Evolutionary conservation across 371 early-diverging fungal genomes (phyloP).

Genomic region (Saksenaea oblongispora): DNA sequence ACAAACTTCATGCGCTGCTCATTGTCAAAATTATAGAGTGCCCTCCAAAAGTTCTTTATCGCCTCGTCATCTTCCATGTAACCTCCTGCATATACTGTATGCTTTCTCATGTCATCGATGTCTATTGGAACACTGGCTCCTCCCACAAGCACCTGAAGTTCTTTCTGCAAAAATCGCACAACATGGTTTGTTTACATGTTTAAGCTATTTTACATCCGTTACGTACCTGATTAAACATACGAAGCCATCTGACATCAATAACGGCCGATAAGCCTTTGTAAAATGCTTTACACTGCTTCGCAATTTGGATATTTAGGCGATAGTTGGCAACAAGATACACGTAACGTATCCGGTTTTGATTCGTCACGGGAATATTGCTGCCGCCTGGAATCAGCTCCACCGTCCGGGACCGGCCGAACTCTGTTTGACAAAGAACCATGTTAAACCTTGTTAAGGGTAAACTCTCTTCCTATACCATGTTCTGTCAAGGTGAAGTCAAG

Average conservation of each 20-base stretch:
- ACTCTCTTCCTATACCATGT: slow-evolving; percentile 39
- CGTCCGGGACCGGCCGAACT: slow-evolving; percentile 53
- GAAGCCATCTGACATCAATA: slow-evolving; percentile 73
- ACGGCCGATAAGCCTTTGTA: slow-evolving; percentile 81
- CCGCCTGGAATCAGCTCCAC: slow-evolving; percentile 83
- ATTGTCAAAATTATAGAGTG: slow-evolving; percentile 65
- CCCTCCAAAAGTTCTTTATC: slow-evolving; percentile 84
- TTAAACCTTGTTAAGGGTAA: slow-evolving; percentile 1
- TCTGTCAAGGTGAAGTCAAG: slow-evolving; percentile 82
- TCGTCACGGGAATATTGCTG: slow-evolving; percentile 75
- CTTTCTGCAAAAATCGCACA: slow-evolving; percentile 49
- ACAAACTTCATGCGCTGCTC: slow-evolving; percentile 73
- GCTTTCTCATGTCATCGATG: slow-evolving; percentile 71
- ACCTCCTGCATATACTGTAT: slow-evolving; percentile 83
- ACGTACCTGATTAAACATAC: slow-evolving; percentile 75
- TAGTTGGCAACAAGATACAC: slow-evolving; percentile 83
- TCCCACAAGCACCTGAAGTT: slow-evolving; percentile 88
- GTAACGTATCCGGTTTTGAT: slow-evolving; percentile 79
- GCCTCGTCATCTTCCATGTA: slow-evolving; percentile 69
- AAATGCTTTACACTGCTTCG: slow-evolving; percentile 84
- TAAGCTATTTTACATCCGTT: neutral
- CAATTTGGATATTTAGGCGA: slow-evolving; percentile 77
- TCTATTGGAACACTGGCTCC: slow-evolving; percentile 81
- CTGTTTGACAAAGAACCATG: slow-evolving; percentile 13
- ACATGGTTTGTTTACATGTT: slow-evolving; percentile 1